Conservation (phyloP, 306 rosid species). For the Prunus campanulata region DNA sequence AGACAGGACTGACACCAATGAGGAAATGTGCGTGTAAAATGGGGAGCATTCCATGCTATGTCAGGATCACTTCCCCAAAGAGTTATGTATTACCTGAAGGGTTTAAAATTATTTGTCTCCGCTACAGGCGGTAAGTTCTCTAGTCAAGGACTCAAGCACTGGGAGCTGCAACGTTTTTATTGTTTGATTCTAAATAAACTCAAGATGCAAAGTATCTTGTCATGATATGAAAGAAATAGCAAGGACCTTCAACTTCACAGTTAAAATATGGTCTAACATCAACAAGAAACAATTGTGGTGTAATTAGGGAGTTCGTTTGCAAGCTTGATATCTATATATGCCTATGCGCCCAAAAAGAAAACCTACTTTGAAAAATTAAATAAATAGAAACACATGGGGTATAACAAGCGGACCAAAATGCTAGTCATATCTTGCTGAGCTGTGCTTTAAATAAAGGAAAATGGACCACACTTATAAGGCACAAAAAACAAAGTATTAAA, state of each 20-base stretch:
- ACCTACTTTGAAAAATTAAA: background rate
- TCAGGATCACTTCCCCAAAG: background rate
- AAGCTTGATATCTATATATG: background rate
- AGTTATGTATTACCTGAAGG: background rate
- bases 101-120: background rate
- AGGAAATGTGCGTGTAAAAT: background rate
- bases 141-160: background rate
- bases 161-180: background rate
- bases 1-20: conserved; percentile 10
- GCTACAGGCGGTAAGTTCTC: background rate
- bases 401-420: background rate
- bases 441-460: background rate
- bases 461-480: background rate
- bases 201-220: background rate
- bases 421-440: background rate
- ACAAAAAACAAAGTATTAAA: background rate
- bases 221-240: too few species aligned
- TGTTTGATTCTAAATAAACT: background rate
- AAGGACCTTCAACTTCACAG: background rate
- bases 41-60: background rate
- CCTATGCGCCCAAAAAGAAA: too few species aligned
- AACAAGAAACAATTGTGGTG: background rate
- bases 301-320: background rate
- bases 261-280: background rate
- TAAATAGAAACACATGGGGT: background rate